Percentiles rank a stretch among this genome's conserved stretches.
phyloP scores from a whole-genome alignment of 768 basidiomycete genomes.

The Trametes coccinea region DNA sequence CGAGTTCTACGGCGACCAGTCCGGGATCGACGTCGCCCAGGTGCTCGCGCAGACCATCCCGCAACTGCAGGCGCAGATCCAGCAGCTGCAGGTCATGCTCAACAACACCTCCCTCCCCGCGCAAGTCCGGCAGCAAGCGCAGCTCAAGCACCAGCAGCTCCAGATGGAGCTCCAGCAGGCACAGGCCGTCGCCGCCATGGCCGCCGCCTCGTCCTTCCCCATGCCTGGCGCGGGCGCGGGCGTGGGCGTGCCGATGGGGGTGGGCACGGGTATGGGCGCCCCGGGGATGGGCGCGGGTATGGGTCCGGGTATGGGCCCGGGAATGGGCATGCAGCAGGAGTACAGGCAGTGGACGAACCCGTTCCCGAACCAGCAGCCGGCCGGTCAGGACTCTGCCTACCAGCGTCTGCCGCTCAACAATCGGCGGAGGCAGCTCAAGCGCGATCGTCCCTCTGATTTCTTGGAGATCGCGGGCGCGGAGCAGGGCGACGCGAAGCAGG shows the following conservation, averaged over 20 bases:
- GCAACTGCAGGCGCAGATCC: conserved; percentile 81
- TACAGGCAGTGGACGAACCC: conserved; percentile 51
- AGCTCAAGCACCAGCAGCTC: conserved; percentile 80
- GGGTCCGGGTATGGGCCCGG: conserved; percentile 17
- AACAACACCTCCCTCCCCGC: conserved; percentile 74
- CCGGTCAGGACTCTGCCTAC: conserved; percentile 80
- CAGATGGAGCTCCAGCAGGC: conserved; percentile 81
- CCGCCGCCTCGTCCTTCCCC: conserved; percentile 39
- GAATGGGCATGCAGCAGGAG: conserved; percentile 30
- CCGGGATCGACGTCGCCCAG: conserved; percentile 65
- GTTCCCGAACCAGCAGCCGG: conserved; percentile 64
- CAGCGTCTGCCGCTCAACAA: conserved; percentile 83
- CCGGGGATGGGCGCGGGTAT: conserved; percentile 41
- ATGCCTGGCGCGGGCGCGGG: conserved; percentile 37
- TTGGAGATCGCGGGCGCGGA: conserved; percentile 65
- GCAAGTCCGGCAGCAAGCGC: conserved; percentile 75
- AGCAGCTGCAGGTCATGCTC: conserved; percentile 77
- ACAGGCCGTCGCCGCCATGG: conserved; percentile 66
- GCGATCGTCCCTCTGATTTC: conserved; percentile 84
- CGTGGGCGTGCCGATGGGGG: conserved; percentile 34
- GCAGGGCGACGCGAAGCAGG: conserved; percentile 56
- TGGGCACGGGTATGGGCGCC: conserved; percentile 20
- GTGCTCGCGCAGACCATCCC: conserved; percentile 75
- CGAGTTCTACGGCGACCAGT: conserved; percentile 66
- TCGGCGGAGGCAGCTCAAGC: conserved; percentile 66